Conservation (phyloP, 768 basidiomycete genomes). For the Pilatotrama ljubarskyi region DNA sequence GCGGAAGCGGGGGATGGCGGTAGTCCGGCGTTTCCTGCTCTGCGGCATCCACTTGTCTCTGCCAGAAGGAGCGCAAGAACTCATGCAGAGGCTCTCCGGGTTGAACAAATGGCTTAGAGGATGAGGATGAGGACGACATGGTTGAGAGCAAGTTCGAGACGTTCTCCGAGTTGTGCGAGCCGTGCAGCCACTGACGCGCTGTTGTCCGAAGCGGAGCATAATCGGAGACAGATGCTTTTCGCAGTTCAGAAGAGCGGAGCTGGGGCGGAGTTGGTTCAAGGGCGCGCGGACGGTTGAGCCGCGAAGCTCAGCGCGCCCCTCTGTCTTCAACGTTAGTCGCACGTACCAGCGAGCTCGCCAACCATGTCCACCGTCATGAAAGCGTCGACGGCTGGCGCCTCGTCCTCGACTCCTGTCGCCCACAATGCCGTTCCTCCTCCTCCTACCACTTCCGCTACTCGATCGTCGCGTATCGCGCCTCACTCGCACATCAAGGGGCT, state of each 20-base stretch:
- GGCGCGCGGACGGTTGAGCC: not conserved
- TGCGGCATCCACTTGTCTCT: slow-evolving; percentile 80
- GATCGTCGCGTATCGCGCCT: slow-evolving; percentile 80
- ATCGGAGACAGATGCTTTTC: not conserved
- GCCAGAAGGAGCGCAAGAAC: slow-evolving; percentile 89
- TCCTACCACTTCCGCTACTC: slow-evolving; percentile 55
- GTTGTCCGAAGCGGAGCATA: not conserved
- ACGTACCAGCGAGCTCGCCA: not conserved
- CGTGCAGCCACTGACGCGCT: slow-evolving; percentile 7
- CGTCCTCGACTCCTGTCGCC: slow-evolving; percentile 36
- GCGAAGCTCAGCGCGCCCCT: slow-evolving; percentile 6
- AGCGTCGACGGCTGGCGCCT: slow-evolving; percentile 22
- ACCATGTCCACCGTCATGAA: slow-evolving; percentile 24
- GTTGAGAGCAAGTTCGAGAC: not conserved
- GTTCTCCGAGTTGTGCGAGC: not conserved
- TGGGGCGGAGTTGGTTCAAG: not conserved
- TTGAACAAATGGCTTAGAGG: slow-evolving; percentile 64
- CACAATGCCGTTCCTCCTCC: slow-evolving; percentile 78
- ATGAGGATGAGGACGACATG: slow-evolving; percentile 21
- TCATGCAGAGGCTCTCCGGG: slow-evolving; percentile 84
- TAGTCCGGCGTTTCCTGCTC: slow-evolving; percentile 90
- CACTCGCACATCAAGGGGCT: slow-evolving; percentile 98
- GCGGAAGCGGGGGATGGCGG: slow-evolving; percentile 82
- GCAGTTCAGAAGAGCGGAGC: not conserved
- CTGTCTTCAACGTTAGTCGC: not conserved